Percentiles rank a stretch among this genome's conserved stretches.
Evolutionary conservation across 2,329 filamentous ascomycete genomes (phyloP).

Genomic region (Pyrenophora tritici-repentis): DNA sequence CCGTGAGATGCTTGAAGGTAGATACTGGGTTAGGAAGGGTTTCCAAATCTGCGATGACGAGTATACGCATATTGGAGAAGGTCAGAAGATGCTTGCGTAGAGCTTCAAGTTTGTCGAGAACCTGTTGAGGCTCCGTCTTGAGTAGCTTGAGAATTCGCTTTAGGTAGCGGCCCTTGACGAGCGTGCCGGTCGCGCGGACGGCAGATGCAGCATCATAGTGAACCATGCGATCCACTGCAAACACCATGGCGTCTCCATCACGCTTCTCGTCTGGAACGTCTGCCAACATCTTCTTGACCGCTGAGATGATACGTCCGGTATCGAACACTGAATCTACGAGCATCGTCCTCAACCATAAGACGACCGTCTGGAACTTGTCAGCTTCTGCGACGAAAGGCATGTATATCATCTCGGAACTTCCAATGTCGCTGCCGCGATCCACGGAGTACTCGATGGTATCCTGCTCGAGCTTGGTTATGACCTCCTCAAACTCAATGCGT

Average conservation of each 20-base stretch:
- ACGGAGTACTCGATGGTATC: constrained; percentile 87
- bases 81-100: constrained; percentile 77
- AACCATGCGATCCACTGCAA: constrained; percentile 71
- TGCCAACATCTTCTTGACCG: constrained; percentile 79
- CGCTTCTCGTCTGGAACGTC: constrained; percentile 93
- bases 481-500: constrained; percentile 83
- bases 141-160: constrained; percentile 83
- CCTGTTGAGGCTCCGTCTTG: constrained; percentile 72
- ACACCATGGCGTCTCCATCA: constrained; percentile 71
- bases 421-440: constrained; percentile 68
- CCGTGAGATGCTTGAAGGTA: constrained; percentile 70
- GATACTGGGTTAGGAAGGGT: constrained; percentile 76
- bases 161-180: constrained; percentile 87
- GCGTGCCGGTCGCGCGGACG: constrained; percentile 74
- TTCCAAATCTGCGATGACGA: constrained; percentile 80
- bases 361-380: constrained; percentile 80
- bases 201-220: constrained; percentile 79
- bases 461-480: constrained; percentile 87
- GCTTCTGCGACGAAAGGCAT: constrained; percentile 86
- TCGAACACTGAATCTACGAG: constrained; percentile 92
- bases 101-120: constrained; percentile 77
- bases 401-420: constrained; percentile 79
- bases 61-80: constrained; percentile 81
- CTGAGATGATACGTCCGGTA: constrained; percentile 63
- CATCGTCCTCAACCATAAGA: constrained; percentile 83